A percentile compares a stretch with the other conserved stretches of the same genome.
Evolutionary conservation across 164 flowering plant genomes (phyloP).

Genomic region (Dillenia suffruticosa): DNA sequence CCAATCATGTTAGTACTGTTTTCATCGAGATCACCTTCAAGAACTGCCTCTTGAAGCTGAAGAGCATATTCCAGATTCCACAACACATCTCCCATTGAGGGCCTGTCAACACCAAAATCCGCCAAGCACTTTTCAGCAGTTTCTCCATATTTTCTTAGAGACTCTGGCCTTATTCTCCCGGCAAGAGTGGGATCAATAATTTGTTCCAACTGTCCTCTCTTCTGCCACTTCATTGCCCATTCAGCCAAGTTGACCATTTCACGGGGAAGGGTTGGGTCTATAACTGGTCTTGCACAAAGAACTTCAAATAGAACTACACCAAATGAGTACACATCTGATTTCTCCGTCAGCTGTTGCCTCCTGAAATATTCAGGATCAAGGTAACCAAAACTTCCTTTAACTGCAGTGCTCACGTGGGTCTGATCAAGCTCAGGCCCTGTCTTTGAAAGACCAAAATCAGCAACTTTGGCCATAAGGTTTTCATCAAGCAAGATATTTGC

Average conservation of each 20-base stretch:
- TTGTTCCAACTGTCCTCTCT: constrained; percentile 59
- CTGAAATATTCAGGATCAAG: constrained; percentile 84
- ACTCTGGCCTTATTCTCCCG: constrained; percentile 59
- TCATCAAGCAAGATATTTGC: constrained; percentile 86
- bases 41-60: constrained; percentile 65
- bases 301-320: constrained; percentile 85
- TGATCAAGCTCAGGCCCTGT: constrained; percentile 77
- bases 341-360: constrained; percentile 77
- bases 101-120: constrained; percentile 71
- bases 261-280: constrained; percentile 69
- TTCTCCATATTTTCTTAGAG: constrained; percentile 68
- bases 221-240: constrained; percentile 83
- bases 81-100: constrained; percentile 79
- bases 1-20: constrained; percentile 59
- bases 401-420: constrained; percentile 86
- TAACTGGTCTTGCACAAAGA: constrained; percentile 75
- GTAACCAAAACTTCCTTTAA: constrained; percentile 85
- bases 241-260: constrained; percentile 79
- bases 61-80: constrained; percentile 81
- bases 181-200: constrained; percentile 52
- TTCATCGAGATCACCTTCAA: constrained; percentile 55
- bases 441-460: constrained; percentile 88
- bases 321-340: constrained; percentile 86
- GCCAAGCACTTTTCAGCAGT: constrained; percentile 87
- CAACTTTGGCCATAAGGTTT: constrained; percentile 73